phyloP scores from a whole-genome alignment of 1,139 yeast genomes.

The Candida sp. region DNA sequence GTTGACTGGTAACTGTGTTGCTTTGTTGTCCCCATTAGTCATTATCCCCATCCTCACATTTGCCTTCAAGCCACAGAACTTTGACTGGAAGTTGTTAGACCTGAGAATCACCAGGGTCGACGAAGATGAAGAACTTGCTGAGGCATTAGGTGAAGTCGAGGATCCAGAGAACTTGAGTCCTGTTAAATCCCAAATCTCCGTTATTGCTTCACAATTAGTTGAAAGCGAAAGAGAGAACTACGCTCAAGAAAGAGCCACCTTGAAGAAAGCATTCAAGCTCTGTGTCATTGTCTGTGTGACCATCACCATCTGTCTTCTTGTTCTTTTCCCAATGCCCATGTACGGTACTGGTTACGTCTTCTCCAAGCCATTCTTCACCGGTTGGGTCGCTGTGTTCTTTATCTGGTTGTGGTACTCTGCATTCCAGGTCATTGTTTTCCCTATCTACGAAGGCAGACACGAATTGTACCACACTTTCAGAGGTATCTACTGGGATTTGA shows the following conservation, averaged over 20 bases:
- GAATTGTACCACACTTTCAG: constrained; percentile 66
- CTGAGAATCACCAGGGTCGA: constrained; percentile 64
- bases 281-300: constrained; percentile 60
- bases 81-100: constrained; percentile 66
- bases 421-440: constrained; percentile 60
- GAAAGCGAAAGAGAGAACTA: constrained; percentile 33
- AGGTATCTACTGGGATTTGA: constrained; percentile 83
- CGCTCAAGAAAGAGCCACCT: constrained; percentile 47
- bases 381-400: constrained; percentile 79
- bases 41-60: constrained; percentile 70
- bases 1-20: constrained; percentile 87
- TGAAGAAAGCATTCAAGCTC: constrained; percentile 54
- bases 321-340: constrained; percentile 92
- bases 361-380: constrained; percentile 74
- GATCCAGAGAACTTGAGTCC: constrained; percentile 45
- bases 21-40: constrained; percentile 74
- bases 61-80: constrained; percentile 68
- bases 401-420: constrained; percentile 71
- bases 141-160: constrained; percentile 26
- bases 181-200: constrained; percentile 37
- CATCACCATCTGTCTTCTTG: constrained; percentile 62
- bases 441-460: constrained; percentile 69
- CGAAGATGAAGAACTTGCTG: constrained; percentile 64
- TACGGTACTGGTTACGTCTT: constrained; percentile 77
- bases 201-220: constrained; percentile 50